phyloP scores from a whole-genome alignment of 495 filamentous ascomycete genomes.

The Aspergillus cavernicola region DNA sequence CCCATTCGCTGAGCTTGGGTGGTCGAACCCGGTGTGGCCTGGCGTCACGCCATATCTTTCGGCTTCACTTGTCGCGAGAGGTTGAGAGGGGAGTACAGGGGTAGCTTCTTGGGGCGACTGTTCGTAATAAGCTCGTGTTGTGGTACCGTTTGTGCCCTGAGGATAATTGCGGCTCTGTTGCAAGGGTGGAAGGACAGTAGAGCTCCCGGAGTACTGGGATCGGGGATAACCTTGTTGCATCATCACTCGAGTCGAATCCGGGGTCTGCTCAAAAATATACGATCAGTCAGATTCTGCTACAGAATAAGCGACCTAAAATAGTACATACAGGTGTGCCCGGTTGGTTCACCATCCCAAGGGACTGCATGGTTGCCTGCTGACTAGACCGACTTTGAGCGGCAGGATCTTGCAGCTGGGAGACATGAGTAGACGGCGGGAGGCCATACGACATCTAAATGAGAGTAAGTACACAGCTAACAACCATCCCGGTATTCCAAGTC shows the following conservation, averaged over 20 bases:
- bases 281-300: constrained; percentile 28
- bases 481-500: constrained; percentile 7
- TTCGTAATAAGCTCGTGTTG: constrained; percentile 34
- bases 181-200: constrained; percentile 38
- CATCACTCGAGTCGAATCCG: constrained; percentile 41
- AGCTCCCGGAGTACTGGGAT: constrained; percentile 30
- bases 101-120: constrained; percentile 34
- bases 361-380: constrained; percentile 42
- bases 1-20: constrained; percentile 31
- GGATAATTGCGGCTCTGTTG: constrained; percentile 35
- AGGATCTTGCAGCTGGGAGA: constrained; percentile 40
- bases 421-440: constrained; percentile 29
- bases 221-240: constrained; percentile 40
- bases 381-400: constrained; percentile 32
- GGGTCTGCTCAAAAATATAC: constrained; percentile 31
- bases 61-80: constrained; percentile 29
- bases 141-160: constrained; percentile 30
- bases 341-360: constrained; percentile 39
- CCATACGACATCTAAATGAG: constrained; percentile 34
- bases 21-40: constrained; percentile 29
- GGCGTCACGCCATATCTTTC: constrained; percentile 33
- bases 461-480: constrained; percentile 13
- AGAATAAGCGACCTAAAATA: constrained; percentile 23
- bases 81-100: constrained; percentile 40
- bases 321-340: constrained; percentile 44